Evolutionary conservation across 2,329 filamentous ascomycete genomes (phyloP).

Genomic region (Gnomoniopsis sp.): DNA sequence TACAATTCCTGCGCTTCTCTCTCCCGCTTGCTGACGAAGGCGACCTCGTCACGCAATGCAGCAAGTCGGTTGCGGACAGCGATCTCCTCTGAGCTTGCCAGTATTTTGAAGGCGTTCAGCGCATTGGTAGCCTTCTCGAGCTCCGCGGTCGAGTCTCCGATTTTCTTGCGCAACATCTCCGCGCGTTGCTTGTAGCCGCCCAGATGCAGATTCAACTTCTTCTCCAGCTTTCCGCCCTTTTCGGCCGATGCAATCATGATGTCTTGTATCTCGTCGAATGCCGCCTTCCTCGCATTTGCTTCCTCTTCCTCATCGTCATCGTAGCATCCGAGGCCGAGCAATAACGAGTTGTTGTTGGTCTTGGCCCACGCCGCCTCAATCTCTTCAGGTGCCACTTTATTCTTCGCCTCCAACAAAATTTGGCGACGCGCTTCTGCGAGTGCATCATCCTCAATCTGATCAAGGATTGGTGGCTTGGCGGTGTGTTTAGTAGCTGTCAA

Average conservation of each 20-base stretch:
- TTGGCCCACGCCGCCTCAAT: conserved; percentile 53
- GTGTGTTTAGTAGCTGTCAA: conserved; percentile 64
- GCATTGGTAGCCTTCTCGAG: conserved; percentile 71
- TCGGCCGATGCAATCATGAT: conserved; percentile 72
- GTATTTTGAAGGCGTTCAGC: conserved; percentile 68
- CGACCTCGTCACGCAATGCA: conserved; percentile 76
- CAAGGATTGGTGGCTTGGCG: conserved; percentile 57
- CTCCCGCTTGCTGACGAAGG: conserved; percentile 75
- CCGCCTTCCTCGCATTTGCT: conserved; percentile 58
- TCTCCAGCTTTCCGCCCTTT: conserved; percentile 82
- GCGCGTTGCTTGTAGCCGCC: conserved; percentile 88
- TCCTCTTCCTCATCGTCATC: conserved; percentile 72
- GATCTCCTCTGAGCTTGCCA: conserved; percentile 76
- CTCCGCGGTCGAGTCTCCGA: conserved; percentile 68
- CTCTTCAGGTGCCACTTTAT: conserved; percentile 43
- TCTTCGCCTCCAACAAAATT: conserved; percentile 67
- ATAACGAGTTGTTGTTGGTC: conserved; percentile 51
- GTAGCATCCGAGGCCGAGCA: conserved; percentile 80
- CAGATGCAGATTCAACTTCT: conserved; percentile 83
- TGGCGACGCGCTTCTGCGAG: conserved; percentile 74
- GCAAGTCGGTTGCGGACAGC: conserved; percentile 71
- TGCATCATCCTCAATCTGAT: conserved; percentile 65
- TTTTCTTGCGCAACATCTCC: conserved; percentile 76
- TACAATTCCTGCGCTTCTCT: conserved; percentile 89
- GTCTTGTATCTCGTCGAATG: conserved; percentile 74